Conservation (phyloP, 2,329 filamentous ascomycete species). For the Pezicula radicicola region DNA sequence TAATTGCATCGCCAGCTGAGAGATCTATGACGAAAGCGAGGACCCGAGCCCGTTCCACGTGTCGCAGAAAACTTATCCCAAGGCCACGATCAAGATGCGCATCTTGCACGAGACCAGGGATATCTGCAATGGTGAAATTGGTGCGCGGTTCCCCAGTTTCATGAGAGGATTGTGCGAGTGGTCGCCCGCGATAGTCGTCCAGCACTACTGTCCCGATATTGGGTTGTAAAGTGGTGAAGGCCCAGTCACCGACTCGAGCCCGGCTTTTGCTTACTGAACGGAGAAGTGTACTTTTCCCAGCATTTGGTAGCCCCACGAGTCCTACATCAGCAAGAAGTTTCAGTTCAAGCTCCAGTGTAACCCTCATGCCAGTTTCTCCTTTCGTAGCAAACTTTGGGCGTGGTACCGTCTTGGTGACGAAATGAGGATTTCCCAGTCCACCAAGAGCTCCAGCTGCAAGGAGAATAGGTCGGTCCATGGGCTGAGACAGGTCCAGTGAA, state of each 20-base stretch:
- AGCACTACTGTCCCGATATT: conserved; percentile 96
- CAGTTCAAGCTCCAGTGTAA: conserved; percentile 84
- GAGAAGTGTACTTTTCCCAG: conserved; percentile 90
- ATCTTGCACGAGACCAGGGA: conserved; percentile 88
- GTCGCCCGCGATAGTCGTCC: conserved; percentile 79
- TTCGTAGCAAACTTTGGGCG: conserved; percentile 86
- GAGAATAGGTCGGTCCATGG: conserved; percentile 80
- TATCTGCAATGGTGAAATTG: conserved; percentile 91
- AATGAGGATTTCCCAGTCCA: conserved; percentile 91
- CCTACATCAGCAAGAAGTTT: conserved; percentile 95
- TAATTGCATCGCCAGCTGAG: conserved; percentile 72
- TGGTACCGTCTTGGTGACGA: conserved; percentile 70
- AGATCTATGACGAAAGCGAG: conserved; percentile 94
- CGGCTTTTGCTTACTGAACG: conserved; percentile 85
- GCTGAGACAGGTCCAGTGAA: conserved; percentile 67
- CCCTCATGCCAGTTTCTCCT: conserved; percentile 73
- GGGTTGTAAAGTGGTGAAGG: conserved; percentile 91
- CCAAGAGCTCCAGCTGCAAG: conserved; percentile 86
- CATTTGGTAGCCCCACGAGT: conserved; percentile 91
- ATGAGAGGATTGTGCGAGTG: conserved; percentile 41
- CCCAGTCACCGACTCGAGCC: conserved; percentile 89
- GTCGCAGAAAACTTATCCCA: conserved; percentile 86
- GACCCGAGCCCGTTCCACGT: conserved; percentile 90
- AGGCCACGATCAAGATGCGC: conserved; percentile 90
- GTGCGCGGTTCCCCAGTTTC: conserved; percentile 58